Evolutionary conservation across 2,329 filamentous ascomycete genomes (phyloP), one percentile per base, ranked within the genome.

Genomic region (Alternaria incomplexa): DNA sequence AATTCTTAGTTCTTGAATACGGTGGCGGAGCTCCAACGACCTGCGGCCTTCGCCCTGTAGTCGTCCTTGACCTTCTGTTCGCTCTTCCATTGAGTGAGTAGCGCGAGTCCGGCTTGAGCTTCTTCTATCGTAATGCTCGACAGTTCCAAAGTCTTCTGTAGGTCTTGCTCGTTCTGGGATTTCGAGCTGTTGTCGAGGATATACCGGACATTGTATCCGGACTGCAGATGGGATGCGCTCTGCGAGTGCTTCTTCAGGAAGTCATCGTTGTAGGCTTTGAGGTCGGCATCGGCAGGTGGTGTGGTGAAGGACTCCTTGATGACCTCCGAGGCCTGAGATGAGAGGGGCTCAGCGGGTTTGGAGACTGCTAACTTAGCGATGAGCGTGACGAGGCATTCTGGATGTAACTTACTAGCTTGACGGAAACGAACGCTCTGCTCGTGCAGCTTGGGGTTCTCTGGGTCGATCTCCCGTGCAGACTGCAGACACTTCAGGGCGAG

Each of bases 401-500:
- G 10, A 8, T 17, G 20, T 15, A 13, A 65, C 79, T 75, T 72
- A 82, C 81, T 79, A 32, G 87, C 83, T 69, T 89, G 85, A 66
- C 88, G 89, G 82, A 97, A 90, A 61, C 88, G 87, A 46, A 90
- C 83, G 28, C 87, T 84, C 77, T 96, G 92, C 73, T 93, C 88
- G 75, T 94, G 90, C n/a, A 95, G 86, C 66, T 86, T 88, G 11
- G 92, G 87, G 73, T 93, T 86, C 48, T 88, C 84, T 3, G 89
- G 79, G 65, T 96, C 90, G 32, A 97, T 84, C 4, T 86, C 84
- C 58, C 88, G 83, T 26, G 93, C 90, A 17, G 92, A 90, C 52
- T 92, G 88, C 57, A 99, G 86, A 80, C 93, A 97, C 74, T 93
- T 92, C 62, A 97, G 85, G 0, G 96, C 95, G 63, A 97, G 90